Conservation (phyloP, 768 basidiomycete species). For the Phanerochaete carnosa region DNA sequence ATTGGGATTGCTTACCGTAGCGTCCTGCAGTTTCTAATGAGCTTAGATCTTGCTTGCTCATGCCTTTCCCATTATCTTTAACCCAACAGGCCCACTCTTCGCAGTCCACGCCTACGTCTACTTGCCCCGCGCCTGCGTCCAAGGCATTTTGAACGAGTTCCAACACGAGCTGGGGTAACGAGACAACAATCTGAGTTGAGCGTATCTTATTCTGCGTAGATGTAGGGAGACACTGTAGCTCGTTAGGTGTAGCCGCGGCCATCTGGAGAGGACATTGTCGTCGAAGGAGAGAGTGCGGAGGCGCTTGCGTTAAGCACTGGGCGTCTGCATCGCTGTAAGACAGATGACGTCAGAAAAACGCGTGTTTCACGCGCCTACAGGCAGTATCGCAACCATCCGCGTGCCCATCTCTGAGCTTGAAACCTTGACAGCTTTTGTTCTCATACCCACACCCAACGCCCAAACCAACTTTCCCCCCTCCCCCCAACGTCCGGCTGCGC, state of each 20-base stretch:
- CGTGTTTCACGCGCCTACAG: neutral
- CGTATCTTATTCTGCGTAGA: slow-evolving; percentile 71
- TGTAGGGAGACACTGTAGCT: slow-evolving; percentile 38
- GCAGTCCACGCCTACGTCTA: slow-evolving; percentile 73
- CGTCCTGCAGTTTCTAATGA: slow-evolving; percentile 55
- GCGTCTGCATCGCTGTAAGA: neutral
- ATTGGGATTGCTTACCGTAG: slow-evolving; percentile 53
- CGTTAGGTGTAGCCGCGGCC: neutral
- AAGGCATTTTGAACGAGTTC: slow-evolving; percentile 90
- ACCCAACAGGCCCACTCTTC: slow-evolving; percentile 84
- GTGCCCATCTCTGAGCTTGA: no score
- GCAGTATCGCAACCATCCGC: no score
- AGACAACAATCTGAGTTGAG: slow-evolving; percentile 81
- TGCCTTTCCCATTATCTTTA: slow-evolving; percentile 80
- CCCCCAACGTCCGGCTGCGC: neutral
- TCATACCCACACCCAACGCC: no score
- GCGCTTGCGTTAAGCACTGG: neutral
- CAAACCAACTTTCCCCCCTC: neutral
- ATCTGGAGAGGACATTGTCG: neutral
- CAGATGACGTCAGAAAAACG: neutral
- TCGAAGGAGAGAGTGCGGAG: neutral
- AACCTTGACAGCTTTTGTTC: no score
- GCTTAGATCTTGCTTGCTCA: slow-evolving; percentile 56
- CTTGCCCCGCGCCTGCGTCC: slow-evolving; percentile 68
- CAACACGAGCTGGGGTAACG: slow-evolving; percentile 72